Evolutionary conservation across 2,329 filamentous ascomycete genomes (phyloP).

Genomic region (Colletotrichum salicis): DNA sequence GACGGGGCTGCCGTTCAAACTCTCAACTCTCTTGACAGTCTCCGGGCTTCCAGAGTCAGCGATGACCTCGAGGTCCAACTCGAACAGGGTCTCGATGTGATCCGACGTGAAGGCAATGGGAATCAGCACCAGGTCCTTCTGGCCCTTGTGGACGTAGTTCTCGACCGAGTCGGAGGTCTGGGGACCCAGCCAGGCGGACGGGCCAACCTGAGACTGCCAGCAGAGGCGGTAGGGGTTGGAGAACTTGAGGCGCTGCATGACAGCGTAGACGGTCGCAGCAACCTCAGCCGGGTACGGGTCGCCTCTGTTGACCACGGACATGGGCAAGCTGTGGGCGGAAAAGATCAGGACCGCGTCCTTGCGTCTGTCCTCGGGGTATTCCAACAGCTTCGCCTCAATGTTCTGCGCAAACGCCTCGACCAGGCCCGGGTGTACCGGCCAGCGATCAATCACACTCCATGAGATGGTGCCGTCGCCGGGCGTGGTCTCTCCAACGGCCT

Average conservation of each 20-base stretch:
- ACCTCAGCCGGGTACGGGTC: conserved; percentile 97
- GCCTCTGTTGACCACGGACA: conserved; percentile 96
- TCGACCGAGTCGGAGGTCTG: conserved; percentile 91
- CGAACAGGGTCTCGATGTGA: conserved; percentile 96
- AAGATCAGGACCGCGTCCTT: conserved; percentile 88
- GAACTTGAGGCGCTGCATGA: conserved; percentile 92
- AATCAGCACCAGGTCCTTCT: conserved; percentile 90
- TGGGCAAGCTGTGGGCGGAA: conserved; percentile 94
- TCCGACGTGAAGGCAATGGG: conserved; percentile 99
- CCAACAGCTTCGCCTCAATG: conserved; percentile 84
- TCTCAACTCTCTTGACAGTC: conserved; percentile 89
- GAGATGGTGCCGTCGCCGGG: conserved; percentile 77
- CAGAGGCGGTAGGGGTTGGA: conserved; percentile 92
- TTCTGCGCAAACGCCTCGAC: conserved; percentile 93
- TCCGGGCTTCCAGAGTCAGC: conserved; percentile 82
- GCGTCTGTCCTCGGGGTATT: conserved; percentile 84
- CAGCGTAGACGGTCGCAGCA: conserved; percentile 92
- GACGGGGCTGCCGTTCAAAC: conserved; percentile 87
- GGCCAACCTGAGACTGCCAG: conserved; percentile 98
- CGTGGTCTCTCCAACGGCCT: conserved; percentile 63
- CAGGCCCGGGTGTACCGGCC: conserved; percentile 91
- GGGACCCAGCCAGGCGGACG: conserved; percentile 92
- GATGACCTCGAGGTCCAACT: conserved; percentile 95
- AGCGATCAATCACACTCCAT: conserved; percentile 98
- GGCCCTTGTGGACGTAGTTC: conserved; percentile 88